Evolutionary conservation across 2,329 filamentous ascomycete species (phyloP).

Genomic region (Karstenula rhodostoma): DNA sequence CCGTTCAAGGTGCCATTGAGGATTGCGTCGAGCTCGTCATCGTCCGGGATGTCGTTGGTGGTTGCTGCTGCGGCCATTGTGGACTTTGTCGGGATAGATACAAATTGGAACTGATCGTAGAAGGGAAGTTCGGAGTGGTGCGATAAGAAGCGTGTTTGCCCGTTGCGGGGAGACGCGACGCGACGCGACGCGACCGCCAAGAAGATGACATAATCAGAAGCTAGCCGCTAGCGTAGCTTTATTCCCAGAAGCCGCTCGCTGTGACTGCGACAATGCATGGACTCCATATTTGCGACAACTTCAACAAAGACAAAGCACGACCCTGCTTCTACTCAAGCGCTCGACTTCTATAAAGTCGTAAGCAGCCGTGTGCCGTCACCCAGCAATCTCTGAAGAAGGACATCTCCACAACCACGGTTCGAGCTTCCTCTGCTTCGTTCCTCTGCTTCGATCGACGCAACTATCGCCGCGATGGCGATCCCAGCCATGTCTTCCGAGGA

Average conservation of each 20-base stretch:
- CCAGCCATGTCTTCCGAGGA: constrained; percentile 33
- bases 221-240: constrained; percentile 1
- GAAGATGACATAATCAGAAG: neutral
- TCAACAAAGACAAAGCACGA: neutral
- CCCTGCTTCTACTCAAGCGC: neutral
- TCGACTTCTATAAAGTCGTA: neutral
- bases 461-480: constrained; percentile 35
- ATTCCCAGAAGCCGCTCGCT: neutral
- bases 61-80: constrained; percentile 32
- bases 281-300: neutral
- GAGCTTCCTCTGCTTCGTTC: neutral
- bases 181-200: constrained; percentile 11
- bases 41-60: constrained; percentile 32
- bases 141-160: neutral
- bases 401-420: neutral
- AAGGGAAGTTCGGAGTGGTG: neutral
- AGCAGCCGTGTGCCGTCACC: neutral
- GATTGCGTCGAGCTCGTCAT: constrained; percentile 69
- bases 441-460: too few species aligned
- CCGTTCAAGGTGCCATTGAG: constrained; percentile 76
- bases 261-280: neutral
- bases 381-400: neutral
- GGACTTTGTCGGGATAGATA: neutral
- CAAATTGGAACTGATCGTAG: too few species aligned
- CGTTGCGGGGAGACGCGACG: constrained; percentile 7